Conservation (phyloP, 306 rosid species). For the Biancaea sappan region DNA sequence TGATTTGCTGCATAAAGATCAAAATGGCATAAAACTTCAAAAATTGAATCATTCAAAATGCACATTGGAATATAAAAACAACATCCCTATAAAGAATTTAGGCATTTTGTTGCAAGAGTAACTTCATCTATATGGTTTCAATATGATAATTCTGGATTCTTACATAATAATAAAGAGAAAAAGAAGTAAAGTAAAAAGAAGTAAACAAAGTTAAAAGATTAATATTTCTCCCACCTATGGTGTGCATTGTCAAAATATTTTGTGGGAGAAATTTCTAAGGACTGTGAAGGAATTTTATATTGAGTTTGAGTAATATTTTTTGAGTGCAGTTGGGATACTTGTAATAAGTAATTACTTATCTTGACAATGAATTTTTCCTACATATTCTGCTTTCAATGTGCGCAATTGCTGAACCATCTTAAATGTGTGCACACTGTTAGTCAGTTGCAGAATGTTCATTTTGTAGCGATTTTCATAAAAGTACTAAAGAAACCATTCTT, state of each 20-base stretch:
- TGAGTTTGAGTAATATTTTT: not conserved
- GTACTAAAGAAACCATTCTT: no score
- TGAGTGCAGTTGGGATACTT: not conserved
- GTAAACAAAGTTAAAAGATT: not conserved
- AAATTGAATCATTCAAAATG: not conserved
- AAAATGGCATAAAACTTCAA: conserved; percentile 24
- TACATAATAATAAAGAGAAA: not conserved
- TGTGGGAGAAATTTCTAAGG: not conserved
- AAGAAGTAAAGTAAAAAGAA: not conserved
- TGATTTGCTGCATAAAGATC: conserved; percentile 72
- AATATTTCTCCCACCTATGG: not conserved
- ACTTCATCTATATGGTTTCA: not conserved
- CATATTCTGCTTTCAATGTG: not conserved
- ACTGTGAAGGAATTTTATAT: no score
- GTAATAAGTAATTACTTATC: not conserved
- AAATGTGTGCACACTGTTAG: no score
- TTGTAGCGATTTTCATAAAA: no score
- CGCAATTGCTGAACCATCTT: no score
- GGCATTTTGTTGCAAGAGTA: not conserved
- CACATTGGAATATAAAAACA: not conserved
- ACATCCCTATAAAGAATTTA: not conserved
- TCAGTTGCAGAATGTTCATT: no score
- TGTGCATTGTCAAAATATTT: not conserved
- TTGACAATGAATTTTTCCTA: not conserved
- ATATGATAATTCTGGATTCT: conserved; percentile 1